Evolutionary conservation across 1,284 basidiomycete species (phyloP).

Genomic region (Ustilago curta): DNA sequence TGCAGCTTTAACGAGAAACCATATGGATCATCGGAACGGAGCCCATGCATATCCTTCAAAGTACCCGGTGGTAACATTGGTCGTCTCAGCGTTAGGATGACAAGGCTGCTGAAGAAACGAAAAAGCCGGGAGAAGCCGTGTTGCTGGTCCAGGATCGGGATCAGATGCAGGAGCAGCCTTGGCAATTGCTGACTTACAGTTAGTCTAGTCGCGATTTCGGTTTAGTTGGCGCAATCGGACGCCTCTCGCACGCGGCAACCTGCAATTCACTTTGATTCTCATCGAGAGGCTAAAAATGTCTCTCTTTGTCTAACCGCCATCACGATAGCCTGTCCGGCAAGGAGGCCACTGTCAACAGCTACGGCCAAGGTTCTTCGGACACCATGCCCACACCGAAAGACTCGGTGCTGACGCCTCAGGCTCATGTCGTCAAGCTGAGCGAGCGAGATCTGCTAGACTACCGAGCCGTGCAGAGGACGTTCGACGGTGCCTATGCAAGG

Average conservation of each 20-base stretch:
- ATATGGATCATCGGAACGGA: constrained; percentile 10
- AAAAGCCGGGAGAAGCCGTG: neutral
- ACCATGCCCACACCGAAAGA: constrained; percentile 18
- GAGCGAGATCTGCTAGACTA: constrained; percentile 73
- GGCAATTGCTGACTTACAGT: neutral
- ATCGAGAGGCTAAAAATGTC: neutral
- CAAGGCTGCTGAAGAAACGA: neutral
- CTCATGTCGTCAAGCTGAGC: constrained; percentile 40
- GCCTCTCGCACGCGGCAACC: constrained; percentile 24
- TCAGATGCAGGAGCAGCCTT: neutral
- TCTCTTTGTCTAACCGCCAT: neutral
- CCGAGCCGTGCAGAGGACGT: constrained; percentile 81
- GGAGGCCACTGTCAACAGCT: neutral
- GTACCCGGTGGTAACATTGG: no score
- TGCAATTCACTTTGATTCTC: neutral
- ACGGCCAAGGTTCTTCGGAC: no score
- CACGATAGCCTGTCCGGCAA: neutral
- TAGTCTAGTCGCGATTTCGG: constrained; percentile 1
- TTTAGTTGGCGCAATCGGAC: constrained; percentile 3
- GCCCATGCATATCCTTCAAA: neutral
- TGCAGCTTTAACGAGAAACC: neutral
- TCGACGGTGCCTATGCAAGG: constrained; percentile 82
- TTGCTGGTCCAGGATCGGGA: neutral
- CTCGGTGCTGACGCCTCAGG: constrained; percentile 11
- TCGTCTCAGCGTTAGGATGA: no score